phyloP scores from a whole-genome alignment of 352 stramenopile genomes.

The Phytophthora meadii region DNA sequence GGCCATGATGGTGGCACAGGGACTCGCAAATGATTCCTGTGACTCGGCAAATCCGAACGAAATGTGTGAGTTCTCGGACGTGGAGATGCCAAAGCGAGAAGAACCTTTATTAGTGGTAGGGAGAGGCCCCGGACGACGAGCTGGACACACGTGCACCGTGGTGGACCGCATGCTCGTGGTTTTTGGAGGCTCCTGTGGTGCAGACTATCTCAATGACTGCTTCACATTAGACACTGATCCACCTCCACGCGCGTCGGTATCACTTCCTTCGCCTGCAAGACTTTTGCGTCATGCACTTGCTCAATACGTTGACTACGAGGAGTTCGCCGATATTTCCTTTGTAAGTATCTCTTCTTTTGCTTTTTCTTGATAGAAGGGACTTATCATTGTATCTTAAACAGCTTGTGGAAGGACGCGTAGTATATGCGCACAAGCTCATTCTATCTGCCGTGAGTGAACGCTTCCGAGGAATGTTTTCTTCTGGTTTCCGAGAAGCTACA shows the following conservation, averaged over 20 bases:
- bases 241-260: constrained; percentile 83
- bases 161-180: constrained; percentile 94
- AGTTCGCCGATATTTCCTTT: constrained; percentile 97
- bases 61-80: constrained; percentile 45
- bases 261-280: constrained; percentile 67
- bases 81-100: constrained; percentile 33
- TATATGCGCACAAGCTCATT: constrained; percentile 96
- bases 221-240: constrained; percentile 96
- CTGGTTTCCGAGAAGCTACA: constrained; percentile 90
- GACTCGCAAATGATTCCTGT: constrained; percentile 31
- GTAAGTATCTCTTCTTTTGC: constrained; percentile 41
- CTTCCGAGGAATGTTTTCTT: constrained; percentile 96
- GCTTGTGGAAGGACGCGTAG: constrained; percentile 92
- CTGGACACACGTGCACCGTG: constrained; percentile 95
- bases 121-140: constrained; percentile 85
- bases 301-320: constrained; percentile 92
- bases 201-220: constrained; percentile 95
- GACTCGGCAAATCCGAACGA: constrained; percentile 73
- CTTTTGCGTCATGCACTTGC: constrained; percentile 79
- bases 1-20: constrained; percentile 37
- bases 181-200: constrained; percentile 93
- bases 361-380: not conserved
- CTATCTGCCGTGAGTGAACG: constrained; percentile 93
- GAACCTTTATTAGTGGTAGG: constrained; percentile 89
- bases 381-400: constrained; percentile 21